A percentile compares a stretch with the other conserved stretches of the same genome.
Conservation (phyloP, 2,329 filamentous ascomycete genomes). For the Pseudogymnoascus sp. region DNA sequence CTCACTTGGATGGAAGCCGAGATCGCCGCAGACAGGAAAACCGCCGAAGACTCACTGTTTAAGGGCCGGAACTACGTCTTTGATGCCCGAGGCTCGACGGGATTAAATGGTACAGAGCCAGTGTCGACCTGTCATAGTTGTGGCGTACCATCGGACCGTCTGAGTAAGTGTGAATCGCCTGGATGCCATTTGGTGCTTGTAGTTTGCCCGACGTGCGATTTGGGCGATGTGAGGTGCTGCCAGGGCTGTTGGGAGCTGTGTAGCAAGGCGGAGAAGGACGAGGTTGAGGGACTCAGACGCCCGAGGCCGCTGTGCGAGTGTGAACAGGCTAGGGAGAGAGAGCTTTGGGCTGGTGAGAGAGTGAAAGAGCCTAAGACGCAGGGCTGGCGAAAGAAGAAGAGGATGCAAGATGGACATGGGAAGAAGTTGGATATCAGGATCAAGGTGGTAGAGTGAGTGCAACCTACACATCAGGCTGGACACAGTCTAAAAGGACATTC, state of each 20-base stretch:
- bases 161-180: slow-evolving; percentile 26
- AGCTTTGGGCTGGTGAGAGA: slow-evolving; percentile 24
- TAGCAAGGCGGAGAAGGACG: slow-evolving; percentile 9
- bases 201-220: slow-evolving; percentile 24
- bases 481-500: too few species aligned
- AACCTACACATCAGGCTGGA: background rate
- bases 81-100: slow-evolving; percentile 27
- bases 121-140: slow-evolving; percentile 27
- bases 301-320: slow-evolving; percentile 24
- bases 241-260: slow-evolving; percentile 21
- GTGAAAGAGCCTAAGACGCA: slow-evolving; percentile 17
- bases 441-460: background rate
- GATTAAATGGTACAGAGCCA: slow-evolving; percentile 18
- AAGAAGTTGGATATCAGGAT: slow-evolving; percentile 4
- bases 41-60: slow-evolving; percentile 24
- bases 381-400: slow-evolving; percentile 16
- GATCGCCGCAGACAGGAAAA: slow-evolving; percentile 23
- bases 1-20: slow-evolving; percentile 29
- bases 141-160: slow-evolving; percentile 18
- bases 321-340: slow-evolving; percentile 24
- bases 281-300: background rate
- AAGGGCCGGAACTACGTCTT: slow-evolving; percentile 29
- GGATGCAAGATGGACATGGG: background rate
- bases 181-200: slow-evolving; percentile 28
- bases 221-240: slow-evolving; percentile 24